A percentile compares a stretch with the other conserved stretches of the same genome.
phyloP scores from a whole-genome alignment of 805 yeast species.

The Myxozyma neglecta region DNA sequence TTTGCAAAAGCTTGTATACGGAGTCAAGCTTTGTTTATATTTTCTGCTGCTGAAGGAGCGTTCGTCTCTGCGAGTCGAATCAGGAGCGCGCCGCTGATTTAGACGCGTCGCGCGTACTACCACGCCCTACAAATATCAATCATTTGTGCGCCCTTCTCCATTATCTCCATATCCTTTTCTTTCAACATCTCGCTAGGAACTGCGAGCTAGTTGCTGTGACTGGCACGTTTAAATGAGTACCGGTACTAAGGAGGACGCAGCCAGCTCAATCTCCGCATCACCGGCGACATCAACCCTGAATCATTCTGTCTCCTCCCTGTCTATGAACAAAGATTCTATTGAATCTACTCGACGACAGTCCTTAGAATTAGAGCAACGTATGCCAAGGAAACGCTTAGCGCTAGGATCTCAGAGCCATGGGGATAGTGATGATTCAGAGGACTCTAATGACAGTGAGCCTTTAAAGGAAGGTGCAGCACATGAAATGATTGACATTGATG shows the following conservation, averaged over 20 bases:
- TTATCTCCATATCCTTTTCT: neutral
- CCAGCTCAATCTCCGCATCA: neutral
- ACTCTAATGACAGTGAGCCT: neutral
- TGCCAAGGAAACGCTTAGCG: slow-evolving; percentile 24
- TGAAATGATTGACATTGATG: neutral
- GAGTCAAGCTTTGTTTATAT: too few relatives aligned
- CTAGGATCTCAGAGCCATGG: neutral
- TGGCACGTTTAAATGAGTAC: neutral
- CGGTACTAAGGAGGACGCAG: neutral
- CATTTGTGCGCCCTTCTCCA: neutral
- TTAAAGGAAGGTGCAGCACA: neutral
- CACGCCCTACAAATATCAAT: neutral
- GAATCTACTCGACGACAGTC: slow-evolving; percentile 10
- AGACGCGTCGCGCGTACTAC: neutral
- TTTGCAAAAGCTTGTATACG: too few relatives aligned
- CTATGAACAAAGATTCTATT: slow-evolving; percentile 3
- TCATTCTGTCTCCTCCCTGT: neutral
- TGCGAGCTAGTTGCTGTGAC: neutral
- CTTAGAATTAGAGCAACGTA: slow-evolving; percentile 22
- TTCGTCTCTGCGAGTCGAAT: neutral
- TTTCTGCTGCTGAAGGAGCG: too few relatives aligned
- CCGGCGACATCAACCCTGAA: slow-evolving; percentile 1
- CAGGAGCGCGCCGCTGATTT: neutral
- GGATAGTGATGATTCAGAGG: neutral
- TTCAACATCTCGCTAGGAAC: neutral